A percentile compares a stretch with the other conserved stretches of the same genome.
These are phyloP conservation scores for Corniculantispora saksenae DNA, from an alignment of 2,329 filamentous ascomycete species.

Conservation along the genomic window DNA sequence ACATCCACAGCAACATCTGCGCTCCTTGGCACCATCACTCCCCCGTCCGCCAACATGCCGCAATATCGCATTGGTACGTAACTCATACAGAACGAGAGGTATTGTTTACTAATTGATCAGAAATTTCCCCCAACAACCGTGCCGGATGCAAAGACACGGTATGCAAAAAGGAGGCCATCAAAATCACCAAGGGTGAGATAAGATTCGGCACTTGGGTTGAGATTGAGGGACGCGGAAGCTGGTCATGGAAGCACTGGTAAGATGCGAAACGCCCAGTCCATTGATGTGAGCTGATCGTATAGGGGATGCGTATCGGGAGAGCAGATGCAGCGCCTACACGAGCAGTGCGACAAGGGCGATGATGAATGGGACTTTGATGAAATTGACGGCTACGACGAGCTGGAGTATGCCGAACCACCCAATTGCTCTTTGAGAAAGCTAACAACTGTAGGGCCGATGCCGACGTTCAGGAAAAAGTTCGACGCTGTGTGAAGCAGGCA, in stretches of 20 bases:
- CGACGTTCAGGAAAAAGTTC: constrained; percentile 72
- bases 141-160: constrained; percentile 72
- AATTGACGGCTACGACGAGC: constrained; percentile 80
- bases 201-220: constrained; percentile 75
- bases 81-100: not conserved
- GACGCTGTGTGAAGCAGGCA: constrained; percentile 70
- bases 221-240: constrained; percentile 62
- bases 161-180: constrained; percentile 70
- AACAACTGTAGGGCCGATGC: constrained; percentile 43
- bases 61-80: constrained; percentile 50
- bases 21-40: not conserved
- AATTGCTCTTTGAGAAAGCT: constrained; percentile 11
- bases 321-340: constrained; percentile 66
- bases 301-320: constrained; percentile 89
- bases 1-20: not conserved
- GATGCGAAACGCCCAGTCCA: constrained; percentile 26
- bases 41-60: constrained; percentile 38
- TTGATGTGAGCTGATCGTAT: not conserved
- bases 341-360: constrained; percentile 50
- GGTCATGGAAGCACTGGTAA: constrained; percentile 86
- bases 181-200: constrained; percentile 78
- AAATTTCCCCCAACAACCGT: constrained; percentile 68
- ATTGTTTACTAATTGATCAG: constrained; percentile 46
- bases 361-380: constrained; percentile 60
- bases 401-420: constrained; percentile 46